Evolutionary conservation across 495 filamentous ascomycete species (phyloP).

Genomic region (Chaetomidium leptoderma): DNA sequence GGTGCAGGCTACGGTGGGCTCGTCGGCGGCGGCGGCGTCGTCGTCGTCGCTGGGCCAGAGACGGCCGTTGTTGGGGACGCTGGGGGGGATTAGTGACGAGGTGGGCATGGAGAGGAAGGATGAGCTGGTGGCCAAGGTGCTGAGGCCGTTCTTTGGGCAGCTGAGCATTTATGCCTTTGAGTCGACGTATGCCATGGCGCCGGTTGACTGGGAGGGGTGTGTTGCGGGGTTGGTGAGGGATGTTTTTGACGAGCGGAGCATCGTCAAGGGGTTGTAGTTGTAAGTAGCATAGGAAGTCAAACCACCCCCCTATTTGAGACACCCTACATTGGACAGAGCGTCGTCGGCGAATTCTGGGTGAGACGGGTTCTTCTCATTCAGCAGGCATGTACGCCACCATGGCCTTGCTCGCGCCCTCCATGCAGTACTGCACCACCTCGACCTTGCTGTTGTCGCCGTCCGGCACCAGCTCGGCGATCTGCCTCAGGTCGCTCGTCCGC

Average conservation of each 20-base stretch:
- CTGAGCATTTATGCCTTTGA: constrained; percentile 91
- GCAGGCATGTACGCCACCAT: constrained; percentile 52
- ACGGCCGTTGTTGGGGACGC: constrained; percentile 44
- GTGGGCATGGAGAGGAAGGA: constrained; percentile 55
- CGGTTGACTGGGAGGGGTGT: constrained; percentile 64
- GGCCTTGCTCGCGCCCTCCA: constrained; percentile 82
- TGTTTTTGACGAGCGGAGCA: constrained; percentile 73
- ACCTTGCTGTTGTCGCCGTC: constrained; percentile 42
- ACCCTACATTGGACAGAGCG: too few species aligned
- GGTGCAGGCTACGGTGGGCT: constrained; percentile 17
- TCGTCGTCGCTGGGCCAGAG: constrained; percentile 19
- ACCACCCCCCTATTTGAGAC: too few species aligned
- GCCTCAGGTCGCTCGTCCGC: constrained; percentile 77
- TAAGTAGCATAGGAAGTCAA: too few species aligned
- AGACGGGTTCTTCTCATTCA: background rate
- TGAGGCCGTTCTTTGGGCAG: constrained; percentile 85
- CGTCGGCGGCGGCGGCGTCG: constrained; percentile 32
- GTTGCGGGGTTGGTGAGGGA: constrained; percentile 66
- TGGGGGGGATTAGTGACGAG: constrained; percentile 48
- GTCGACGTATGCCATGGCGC: constrained; percentile 78
- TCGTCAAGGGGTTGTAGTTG: constrained; percentile 50
- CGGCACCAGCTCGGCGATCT: constrained; percentile 62
- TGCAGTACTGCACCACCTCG: constrained; percentile 84
- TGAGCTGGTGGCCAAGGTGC: constrained; percentile 65
- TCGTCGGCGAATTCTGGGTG: background rate